Evolutionary conservation across 1,284 basidiomycete genomes (phyloP).

Genomic region (Rhizoctonia solani): DNA sequence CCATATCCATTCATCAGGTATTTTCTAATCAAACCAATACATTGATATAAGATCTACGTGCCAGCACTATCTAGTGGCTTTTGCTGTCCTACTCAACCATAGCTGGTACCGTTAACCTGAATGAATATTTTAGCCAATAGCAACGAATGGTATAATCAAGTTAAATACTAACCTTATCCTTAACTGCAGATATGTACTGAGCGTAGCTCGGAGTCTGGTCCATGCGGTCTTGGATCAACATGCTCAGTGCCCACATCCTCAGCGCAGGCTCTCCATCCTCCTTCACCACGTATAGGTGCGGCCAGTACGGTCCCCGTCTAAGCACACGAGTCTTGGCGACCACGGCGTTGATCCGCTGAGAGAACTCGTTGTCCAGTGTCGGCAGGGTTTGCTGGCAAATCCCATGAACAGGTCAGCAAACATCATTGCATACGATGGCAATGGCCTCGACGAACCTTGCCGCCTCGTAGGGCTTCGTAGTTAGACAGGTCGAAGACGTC

Average conservation of each 20-base stretch:
- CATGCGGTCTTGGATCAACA: conserved; percentile 93
- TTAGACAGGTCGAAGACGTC: conserved; percentile 93
- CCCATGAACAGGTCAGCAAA: conserved; percentile 40
- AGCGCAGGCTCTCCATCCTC: conserved; percentile 96
- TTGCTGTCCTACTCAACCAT: conserved; percentile 30
- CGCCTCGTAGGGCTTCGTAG: conserved; percentile 87
- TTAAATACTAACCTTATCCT: conserved; percentile 64
- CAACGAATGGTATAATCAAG: neutral
- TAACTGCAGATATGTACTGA: conserved; percentile 82
- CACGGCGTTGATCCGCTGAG: conserved; percentile 89
- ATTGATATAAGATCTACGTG: neutral
- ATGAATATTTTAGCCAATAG: neutral
- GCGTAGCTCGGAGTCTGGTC: conserved; percentile 95
- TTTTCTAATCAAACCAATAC: neutral
- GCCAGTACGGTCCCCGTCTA: conserved; percentile 88
- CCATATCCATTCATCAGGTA: neutral
- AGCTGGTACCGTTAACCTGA: conserved; percentile 39
- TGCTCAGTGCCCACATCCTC: conserved; percentile 91
- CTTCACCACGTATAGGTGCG: conserved; percentile 97
- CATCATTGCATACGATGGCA: conserved; percentile 22
- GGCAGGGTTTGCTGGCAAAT: conserved; percentile 76
- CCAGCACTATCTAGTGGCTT: neutral
- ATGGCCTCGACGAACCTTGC: conserved; percentile 80
- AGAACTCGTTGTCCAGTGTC: conserved; percentile 88
- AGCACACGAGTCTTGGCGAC: conserved; percentile 91